Base-by-base conservation (phyloP, 2,329 filamentous ascomycete genomes). In the Pseudopithomyces maydicus region DNA sequence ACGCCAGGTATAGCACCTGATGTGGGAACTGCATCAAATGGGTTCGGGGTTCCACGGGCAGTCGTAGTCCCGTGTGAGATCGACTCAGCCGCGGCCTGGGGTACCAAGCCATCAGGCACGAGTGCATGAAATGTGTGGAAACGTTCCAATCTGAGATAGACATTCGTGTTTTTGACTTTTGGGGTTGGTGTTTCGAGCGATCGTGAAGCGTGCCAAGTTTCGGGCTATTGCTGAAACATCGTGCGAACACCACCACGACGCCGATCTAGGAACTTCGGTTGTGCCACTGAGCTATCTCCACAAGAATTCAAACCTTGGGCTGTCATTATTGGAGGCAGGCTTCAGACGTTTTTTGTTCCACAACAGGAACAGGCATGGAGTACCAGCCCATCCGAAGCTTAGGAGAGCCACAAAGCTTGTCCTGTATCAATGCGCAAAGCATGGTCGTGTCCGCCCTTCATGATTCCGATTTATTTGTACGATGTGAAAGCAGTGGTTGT, bases 221-320 rank as follows among this genome's bases (percentile, higher is more conserved):
- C 63, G 62, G 65, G 62, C 67, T 62, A 47, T 42, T 36, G 54
- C 58, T 69, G 69, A 72, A 72, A 72, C 68, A 67, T 61, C 47
- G 39, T 52, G 54, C 57, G 63, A 63, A 63, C 60, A 26, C 43
- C 23, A 58, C 45, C 32, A 32, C 17, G 45, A 51, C 42, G 36
- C 23, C 22, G 42, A 17, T 35, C 23, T 2, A 5, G 3, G 29
- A 11, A 44, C 19, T 2, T 23, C 12, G 1, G 22, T 22, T 14
- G 2, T 17, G 7, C 20, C 32, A 7, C 17, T 32, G 32, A 22
- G 29, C n/a, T 17, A 29, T 41, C 47, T 14, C 19, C 19, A 35
- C 6, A 10, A 17, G 19, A n/a, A 41, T 36, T 14, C 22, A 19
- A 20, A 6, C n/a, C n/a, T 32, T 19, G 15, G 12, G 15, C 14